phyloP scores from a whole-genome alignment of 129 eudicot species.

The Centaurea solstitialis region DNA sequence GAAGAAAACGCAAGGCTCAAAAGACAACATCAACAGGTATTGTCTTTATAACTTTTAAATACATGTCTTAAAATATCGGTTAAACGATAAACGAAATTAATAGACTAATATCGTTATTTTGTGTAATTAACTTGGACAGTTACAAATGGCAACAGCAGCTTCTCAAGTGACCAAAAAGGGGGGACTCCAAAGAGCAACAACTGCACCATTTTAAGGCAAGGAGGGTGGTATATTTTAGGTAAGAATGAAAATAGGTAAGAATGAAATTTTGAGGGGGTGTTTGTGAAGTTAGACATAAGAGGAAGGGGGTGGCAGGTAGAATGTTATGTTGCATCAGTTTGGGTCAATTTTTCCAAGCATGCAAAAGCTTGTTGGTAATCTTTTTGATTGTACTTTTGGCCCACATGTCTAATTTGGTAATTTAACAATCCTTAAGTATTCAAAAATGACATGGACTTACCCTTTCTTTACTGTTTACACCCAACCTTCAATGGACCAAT shows the following conservation, averaged over 20 bases:
- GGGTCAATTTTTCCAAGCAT: slow-evolving; percentile 39
- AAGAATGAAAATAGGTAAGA: slow-evolving; percentile 27
- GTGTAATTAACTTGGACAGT: slow-evolving; percentile 29
- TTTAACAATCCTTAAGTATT: slow-evolving; percentile 27
- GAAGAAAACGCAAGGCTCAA: slow-evolving; percentile 57
- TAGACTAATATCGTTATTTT: background rate
- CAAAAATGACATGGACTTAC: slow-evolving; percentile 21
- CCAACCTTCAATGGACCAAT: background rate
- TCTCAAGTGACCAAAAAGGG: slow-evolving; percentile 47
- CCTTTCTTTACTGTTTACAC: background rate
- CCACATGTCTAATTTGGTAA: slow-evolving; percentile 32
- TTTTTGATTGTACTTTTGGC: slow-evolving; percentile 33
- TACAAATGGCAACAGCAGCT: slow-evolving; percentile 45
- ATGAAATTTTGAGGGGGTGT: slow-evolving; percentile 30
- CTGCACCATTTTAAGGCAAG: slow-evolving; percentile 74
- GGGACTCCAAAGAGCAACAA: slow-evolving; percentile 56
- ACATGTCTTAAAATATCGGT: background rate
- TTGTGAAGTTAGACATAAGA: slow-evolving; percentile 24
- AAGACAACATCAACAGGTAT: slow-evolving; percentile 53
- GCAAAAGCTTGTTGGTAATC: slow-evolving; percentile 33
- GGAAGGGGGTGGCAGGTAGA: slow-evolving; percentile 38
- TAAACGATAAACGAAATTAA: background rate
- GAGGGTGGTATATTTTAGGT: slow-evolving; percentile 35
- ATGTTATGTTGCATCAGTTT: slow-evolving; percentile 25
- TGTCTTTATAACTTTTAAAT: background rate